Base-by-base conservation (phyloP, 139 green algal genomes). In the Axilococcus clingmanii region DNA sequence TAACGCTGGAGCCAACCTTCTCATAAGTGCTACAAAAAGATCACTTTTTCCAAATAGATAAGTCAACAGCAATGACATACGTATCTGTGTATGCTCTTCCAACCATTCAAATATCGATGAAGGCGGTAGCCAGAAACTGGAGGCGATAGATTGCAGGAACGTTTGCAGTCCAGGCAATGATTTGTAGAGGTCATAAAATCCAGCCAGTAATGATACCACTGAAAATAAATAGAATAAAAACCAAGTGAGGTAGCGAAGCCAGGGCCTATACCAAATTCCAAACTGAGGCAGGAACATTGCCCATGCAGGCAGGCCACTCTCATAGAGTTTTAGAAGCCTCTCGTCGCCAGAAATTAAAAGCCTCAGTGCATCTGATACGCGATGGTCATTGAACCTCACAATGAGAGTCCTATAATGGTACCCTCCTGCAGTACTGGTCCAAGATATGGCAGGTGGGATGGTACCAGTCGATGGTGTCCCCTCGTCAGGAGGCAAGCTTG, bases 161-260 rank as follows among this genome's bases (percentile, higher is more conserved):
- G 46, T 20, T 58, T 77, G 68, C 27, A 91, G 57, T 46, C 74
- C 78, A 4, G 83, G 83, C 11, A 92, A 69, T 29, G 84, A 82
- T 37, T 87, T 88, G 63, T 85, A 87, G 29, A 90, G 36, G 54
- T 89, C 81, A 31, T 80, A 83, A 52, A 87, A 81, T 45, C 78
- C 83, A 17, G 69, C 60, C 9, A 55, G 57, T 61, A 92, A 75
- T 40, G 78, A 88, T 40, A 92, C 70, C 25, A 83, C 29, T 5
- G 71, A 85, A 27, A 93, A 67, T 19, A 71, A 56, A 5, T 87
- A 68, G 65, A 87, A 92, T 9, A 85, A 53, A 16, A 80, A 29
- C 62, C 68, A 88, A 12, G 79, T 80, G 22, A 65, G 42, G 0
- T 48, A 56, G 7, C 83, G 76, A 56, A 93, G 70, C 83, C 83